phyloP scores from a whole-genome alignment of 208 protist species.

The Leptomonas seymouri region DNA sequence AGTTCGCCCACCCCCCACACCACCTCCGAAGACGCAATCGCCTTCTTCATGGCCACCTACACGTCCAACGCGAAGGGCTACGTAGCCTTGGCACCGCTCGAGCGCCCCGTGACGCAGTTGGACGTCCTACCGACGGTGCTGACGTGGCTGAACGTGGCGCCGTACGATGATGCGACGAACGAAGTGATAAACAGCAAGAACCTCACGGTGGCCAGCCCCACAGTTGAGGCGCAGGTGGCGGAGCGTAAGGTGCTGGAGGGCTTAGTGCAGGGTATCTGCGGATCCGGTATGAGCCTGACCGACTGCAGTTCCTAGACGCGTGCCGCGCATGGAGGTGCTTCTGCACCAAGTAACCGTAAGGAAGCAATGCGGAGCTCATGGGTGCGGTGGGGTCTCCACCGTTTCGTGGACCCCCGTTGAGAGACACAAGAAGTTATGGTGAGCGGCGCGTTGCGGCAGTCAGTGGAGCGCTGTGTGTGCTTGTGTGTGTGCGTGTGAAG shows the following conservation, averaged over 20 bases:
- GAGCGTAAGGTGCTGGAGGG: constrained; percentile 49
- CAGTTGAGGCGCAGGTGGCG: constrained; percentile 29
- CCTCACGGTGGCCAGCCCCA: constrained; percentile 29
- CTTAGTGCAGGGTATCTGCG: constrained; percentile 66
- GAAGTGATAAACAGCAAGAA: constrained; percentile 36
- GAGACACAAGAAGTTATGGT: too few species aligned
- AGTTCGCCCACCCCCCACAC: constrained; percentile 43
- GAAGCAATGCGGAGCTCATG: not conserved
- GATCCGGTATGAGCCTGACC: constrained; percentile 40
- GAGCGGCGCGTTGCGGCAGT: too few species aligned
- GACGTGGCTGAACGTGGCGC: constrained; percentile 68
- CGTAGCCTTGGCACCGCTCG: constrained; percentile 41
- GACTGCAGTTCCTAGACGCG: constrained; percentile 36
- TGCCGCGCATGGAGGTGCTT: not conserved
- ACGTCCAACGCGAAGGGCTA: constrained; percentile 48
- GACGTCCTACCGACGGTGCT: constrained; percentile 78
- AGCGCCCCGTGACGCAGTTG: constrained; percentile 54
- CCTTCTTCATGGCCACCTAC: constrained; percentile 71
- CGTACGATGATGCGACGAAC: constrained; percentile 58
- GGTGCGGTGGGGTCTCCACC: too few species aligned
- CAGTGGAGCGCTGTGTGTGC: too few species aligned
- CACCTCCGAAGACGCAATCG: constrained; percentile 39
- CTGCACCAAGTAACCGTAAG: not conserved
- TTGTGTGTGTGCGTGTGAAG: too few species aligned
- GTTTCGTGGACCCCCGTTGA: too few species aligned